Evolutionary conservation across 2,329 filamentous ascomycete species (phyloP), one percentile per base, ranked within the genome.

Genomic region (Fusarium sp.): DNA sequence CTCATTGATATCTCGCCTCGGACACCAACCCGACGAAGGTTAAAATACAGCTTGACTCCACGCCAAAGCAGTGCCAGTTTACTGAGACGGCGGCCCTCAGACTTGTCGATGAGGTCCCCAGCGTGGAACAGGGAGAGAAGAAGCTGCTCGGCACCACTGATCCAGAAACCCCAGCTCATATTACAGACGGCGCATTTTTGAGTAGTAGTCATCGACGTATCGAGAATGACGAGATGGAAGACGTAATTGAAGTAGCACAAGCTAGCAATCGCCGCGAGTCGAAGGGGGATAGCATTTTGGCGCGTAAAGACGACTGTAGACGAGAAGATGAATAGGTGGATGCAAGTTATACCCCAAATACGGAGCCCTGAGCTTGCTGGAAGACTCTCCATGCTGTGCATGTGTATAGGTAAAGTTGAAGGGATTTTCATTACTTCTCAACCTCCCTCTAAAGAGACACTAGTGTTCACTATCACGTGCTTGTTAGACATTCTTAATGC

Each of bases 341-440:
- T 18, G 6, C 15, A 18, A 0, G 25, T 11, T 22, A 25, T 44
- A 11, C 8, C 6, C 22, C 6, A 10, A 0, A 25, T 16, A 3
- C 10, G 22, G 2, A 18, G 15, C 2, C 5, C 1, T 1, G 4
- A 0, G 4, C 5, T 0, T 7, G 22, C 18, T 6, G 2, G 10
- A 7, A 38, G 5, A 4, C 0, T 7, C 18, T 38, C 10, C 18
- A n/a, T 38, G 6, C 0, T n/a, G 5, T 2, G 34, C 3, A 4
- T n/a, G 1, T 38, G 10, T 2, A 1, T 4, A n/a, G 12, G 34
- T n/a, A n/a, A n/a, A 38, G 34, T 38, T 38, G 6, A n/a, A 38
- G 18, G 4, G 11, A 12, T 38, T 38, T 38, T 7, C 6, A 38
- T 38, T 38, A 6, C 6, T 18, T n/a, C 32, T 10, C 5, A 34